A percentile compares a stretch with the other conserved stretches of the same genome.
These are phyloP conservation scores for Abrus pulchellus DNA, from an alignment of 306 rosid species.

Conservation along the genomic window DNA sequence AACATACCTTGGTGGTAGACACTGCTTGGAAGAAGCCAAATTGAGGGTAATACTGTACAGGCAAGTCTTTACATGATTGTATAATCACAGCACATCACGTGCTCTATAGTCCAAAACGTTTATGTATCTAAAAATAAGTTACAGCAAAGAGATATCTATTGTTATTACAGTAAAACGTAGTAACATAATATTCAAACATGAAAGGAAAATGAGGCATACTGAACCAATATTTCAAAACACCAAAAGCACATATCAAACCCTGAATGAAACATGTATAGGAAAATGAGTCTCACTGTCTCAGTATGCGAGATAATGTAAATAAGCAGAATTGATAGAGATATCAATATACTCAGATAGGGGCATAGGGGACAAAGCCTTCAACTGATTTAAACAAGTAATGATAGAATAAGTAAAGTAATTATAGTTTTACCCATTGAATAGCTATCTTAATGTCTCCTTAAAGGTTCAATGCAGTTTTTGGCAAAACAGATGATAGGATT, in stretches of 20 bases:
- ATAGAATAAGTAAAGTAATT: not conserved
- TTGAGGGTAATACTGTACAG: not conserved
- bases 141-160: not conserved
- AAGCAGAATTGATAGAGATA: not conserved
- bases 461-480: not conserved
- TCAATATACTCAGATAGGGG: constrained; percentile 2
- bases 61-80: not conserved
- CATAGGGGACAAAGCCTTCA: not conserved
- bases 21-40: not conserved
- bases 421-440: constrained; percentile 23
- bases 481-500: constrained; percentile 15
- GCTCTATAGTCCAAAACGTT: not conserved
- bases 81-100: not conserved
- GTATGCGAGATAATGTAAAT: not conserved
- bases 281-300: not conserved
- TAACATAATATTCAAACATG: not conserved
- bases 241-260: not conserved
- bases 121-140: not conserved
- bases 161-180: not conserved
- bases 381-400: not conserved
- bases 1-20: not conserved
- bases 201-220: not conserved
- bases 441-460: not conserved
- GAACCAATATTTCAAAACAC: not conserved
- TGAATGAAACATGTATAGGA: not conserved